Conservation (phyloP, 2,329 filamentous ascomycete genomes). For the Talaromyces sp. region DNA sequence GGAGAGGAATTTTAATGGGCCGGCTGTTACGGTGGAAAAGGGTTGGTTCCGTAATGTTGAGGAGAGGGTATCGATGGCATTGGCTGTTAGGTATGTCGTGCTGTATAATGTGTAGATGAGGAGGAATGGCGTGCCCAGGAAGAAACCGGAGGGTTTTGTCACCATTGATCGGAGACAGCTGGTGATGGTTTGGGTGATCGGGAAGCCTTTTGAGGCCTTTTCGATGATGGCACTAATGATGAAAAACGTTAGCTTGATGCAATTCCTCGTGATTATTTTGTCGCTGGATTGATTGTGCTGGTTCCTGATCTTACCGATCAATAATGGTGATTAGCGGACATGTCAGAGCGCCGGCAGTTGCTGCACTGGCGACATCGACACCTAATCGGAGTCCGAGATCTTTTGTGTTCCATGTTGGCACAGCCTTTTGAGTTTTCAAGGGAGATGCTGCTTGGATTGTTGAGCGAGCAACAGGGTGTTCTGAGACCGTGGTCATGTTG, state of each 20-base stretch:
- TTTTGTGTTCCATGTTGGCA: conserved; percentile 70
- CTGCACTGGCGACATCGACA: conserved; percentile 70
- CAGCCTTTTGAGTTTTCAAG: not conserved
- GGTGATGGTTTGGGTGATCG: conserved; percentile 45
- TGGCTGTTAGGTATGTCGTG: conserved; percentile 87
- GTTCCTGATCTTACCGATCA: conserved; percentile 66
- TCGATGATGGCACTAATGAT: conserved; percentile 51
- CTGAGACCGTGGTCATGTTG: conserved; percentile 25
- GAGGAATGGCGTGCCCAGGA: conserved; percentile 52
- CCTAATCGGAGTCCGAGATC: conserved; percentile 68
- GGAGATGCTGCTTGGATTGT: not conserved
- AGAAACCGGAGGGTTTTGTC: conserved; percentile 45
- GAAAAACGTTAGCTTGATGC: not conserved
- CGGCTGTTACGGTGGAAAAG: conserved; percentile 67
- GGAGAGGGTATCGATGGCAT: conserved; percentile 78
- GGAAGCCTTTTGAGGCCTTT: conserved; percentile 50
- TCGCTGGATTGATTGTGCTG: not conserved
- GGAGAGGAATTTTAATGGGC: conserved; percentile 77
- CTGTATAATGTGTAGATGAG: conserved; percentile 70
- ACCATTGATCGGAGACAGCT: conserved; percentile 45
- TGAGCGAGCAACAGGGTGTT: conserved; percentile 16
- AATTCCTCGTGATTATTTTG: not conserved
- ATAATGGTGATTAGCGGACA: conserved; percentile 86
- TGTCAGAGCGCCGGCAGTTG: conserved; percentile 72
- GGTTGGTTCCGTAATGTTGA: conserved; percentile 64